Evolutionary conservation across 768 basidiomycete genomes (phyloP).

Genomic region (Pulveroboletus sp.): DNA sequence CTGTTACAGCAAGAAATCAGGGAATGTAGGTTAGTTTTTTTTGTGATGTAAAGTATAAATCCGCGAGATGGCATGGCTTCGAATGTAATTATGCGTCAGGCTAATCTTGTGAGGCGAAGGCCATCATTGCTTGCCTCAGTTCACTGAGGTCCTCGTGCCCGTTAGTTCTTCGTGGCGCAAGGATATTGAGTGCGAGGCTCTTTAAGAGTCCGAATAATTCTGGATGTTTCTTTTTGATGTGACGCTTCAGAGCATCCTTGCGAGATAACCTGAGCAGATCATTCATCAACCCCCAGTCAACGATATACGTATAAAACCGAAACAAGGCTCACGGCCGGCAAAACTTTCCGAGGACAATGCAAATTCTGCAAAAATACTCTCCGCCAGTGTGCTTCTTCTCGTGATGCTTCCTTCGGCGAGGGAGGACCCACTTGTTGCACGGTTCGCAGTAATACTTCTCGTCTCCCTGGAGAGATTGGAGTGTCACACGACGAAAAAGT

Average conservation of each 20-base stretch:
- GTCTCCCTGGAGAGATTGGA: background rate
- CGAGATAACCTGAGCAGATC: background rate
- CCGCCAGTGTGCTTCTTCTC: background rate
- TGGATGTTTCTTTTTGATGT: background rate
- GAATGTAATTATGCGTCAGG: background rate
- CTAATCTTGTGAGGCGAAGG: background rate
- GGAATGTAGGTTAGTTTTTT: background rate
- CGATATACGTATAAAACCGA: background rate
- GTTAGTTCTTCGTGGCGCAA: background rate
- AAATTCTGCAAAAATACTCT: background rate
- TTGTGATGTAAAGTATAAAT: background rate
- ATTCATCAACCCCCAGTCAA: background rate
- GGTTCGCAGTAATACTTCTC: background rate
- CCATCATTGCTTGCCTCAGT: background rate
- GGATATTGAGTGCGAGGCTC: background rate
- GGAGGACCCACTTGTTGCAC: background rate
- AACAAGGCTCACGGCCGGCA: background rate
- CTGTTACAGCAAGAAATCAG: background rate
- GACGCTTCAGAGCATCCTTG: conserved; percentile 3
- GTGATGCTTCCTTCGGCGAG: background rate
- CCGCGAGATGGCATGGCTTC: background rate
- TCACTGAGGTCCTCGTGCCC: background rate
- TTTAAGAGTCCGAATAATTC: background rate
- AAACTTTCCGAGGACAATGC: background rate
- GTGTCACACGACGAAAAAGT: background rate